A percentile compares a stretch with the other conserved stretches of the same genome.
These are phyloP conservation scores for Sherardia arvensis DNA, from an alignment of 257 asterid species.

Conservation along the genomic window DNA sequence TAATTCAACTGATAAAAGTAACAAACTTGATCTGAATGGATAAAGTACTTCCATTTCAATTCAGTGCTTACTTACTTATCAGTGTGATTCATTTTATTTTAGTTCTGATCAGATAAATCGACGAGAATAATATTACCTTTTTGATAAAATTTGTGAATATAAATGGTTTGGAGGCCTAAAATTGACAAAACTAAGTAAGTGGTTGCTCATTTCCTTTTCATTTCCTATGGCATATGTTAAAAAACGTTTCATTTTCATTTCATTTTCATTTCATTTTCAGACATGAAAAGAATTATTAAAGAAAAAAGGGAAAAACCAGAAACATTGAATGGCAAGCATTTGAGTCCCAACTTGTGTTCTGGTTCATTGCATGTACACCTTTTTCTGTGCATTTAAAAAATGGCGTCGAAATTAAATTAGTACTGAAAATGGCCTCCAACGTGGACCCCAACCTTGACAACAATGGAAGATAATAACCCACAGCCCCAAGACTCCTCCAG, in stretches of 20 bases:
- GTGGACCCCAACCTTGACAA: constrained; percentile 30
- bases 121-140: too few relatives aligned
- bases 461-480: constrained; percentile 31
- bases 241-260: not conserved
- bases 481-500: constrained; percentile 1
- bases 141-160: not conserved
- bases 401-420: constrained; percentile 7
- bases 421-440: not conserved
- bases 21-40: too few relatives aligned
- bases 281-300: not conserved
- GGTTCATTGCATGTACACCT: constrained; percentile 55
- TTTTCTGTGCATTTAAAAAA: not conserved
- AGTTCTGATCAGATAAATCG: too few relatives aligned
- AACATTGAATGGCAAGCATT: constrained; percentile 49
- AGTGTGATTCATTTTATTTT: too few relatives aligned
- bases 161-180: not conserved
- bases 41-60: too few relatives aligned
- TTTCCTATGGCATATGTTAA: constrained; percentile 3
- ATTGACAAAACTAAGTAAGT: too few relatives aligned
- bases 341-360: constrained; percentile 16
- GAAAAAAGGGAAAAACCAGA: constrained; percentile 24
- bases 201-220: not conserved
- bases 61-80: too few relatives aligned
- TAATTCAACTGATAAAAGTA: too few relatives aligned
- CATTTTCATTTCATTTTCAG: not conserved